These are phyloP conservation scores for Corchorus capsularis DNA, from an alignment of 345 rosid species.

Conservation along the genomic window DNA sequence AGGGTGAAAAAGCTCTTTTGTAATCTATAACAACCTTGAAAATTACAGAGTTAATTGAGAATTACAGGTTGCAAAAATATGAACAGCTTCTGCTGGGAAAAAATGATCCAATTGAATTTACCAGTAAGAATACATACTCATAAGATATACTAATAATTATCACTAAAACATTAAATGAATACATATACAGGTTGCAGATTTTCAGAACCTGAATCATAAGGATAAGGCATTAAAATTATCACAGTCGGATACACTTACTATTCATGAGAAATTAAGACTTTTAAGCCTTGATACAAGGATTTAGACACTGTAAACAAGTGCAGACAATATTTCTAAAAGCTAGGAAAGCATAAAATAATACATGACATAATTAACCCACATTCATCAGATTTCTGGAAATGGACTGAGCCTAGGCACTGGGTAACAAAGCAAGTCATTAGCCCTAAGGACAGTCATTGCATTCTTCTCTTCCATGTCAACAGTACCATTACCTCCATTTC, in stretches of 20 bases:
- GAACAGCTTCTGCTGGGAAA: neutral
- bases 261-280: neutral
- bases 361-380: neutral
- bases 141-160: neutral
- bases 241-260: neutral
- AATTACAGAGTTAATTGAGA: neutral
- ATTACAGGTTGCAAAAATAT: neutral
- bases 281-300: neutral
- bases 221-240: too few species aligned
- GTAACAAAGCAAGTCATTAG: constrained; percentile 50
- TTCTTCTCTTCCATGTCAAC: constrained; percentile 63
- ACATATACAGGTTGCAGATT: neutral
- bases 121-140: too few species aligned
- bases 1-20: too few species aligned
- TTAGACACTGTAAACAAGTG: neutral
- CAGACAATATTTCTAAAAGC: neutral
- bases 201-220: neutral
- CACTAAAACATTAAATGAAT: neutral
- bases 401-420: constrained; percentile 48
- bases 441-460: constrained; percentile 58
- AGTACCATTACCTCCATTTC: constrained; percentile 10
- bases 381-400: constrained; percentile 15
- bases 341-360: neutral
- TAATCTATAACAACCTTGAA: neutral
- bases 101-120: neutral